Percentiles rank a stretch among this genome's conserved stretches.
These are phyloP conservation scores for Pichia sp. DNA, from an alignment of 1,139 yeast species.

Conservation along the genomic window DNA sequence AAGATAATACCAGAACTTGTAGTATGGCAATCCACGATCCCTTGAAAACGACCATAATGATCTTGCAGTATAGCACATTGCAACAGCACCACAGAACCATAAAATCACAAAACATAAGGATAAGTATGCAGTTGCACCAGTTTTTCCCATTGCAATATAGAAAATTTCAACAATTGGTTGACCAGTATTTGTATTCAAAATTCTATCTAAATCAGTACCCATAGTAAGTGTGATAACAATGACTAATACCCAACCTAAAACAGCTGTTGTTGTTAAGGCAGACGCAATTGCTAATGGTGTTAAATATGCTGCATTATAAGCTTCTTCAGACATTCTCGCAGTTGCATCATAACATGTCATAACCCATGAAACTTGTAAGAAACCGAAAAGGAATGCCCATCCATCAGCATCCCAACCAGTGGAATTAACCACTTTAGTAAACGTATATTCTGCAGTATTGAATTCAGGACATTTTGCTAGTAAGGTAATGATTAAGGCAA, in stretches of 20 bases:
- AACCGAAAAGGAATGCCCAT: conserved; percentile 32
- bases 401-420: conserved; percentile 32
- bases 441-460: conserved; percentile 26
- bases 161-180: conserved; percentile 49
- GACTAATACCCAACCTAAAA: conserved; percentile 31
- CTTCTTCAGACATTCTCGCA: conserved; percentile 47
- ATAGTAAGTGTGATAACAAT: conserved; percentile 34
- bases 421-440: conserved; percentile 27
- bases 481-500: conserved; percentile 32
- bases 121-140: conserved; percentile 49
- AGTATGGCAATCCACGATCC: conserved; percentile 38
- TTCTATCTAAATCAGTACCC: conserved; percentile 37
- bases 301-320: conserved; percentile 37
- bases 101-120: conserved; percentile 35
- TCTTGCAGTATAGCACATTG: conserved; percentile 30
- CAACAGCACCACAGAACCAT: conserved; percentile 34
- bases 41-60: conserved; percentile 36
- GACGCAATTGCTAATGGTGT: conserved; percentile 31
- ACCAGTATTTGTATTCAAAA: conserved; percentile 35
- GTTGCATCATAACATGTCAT: conserved; percentile 33
- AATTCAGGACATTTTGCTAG: conserved; percentile 30
- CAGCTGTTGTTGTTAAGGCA: conserved; percentile 31
- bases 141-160: conserved; percentile 44
- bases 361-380: conserved; percentile 34
- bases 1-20: conserved; percentile 32